phyloP scores from a whole-genome alignment of 805 yeast species.

The Pichia rugopelliculosa region DNA sequence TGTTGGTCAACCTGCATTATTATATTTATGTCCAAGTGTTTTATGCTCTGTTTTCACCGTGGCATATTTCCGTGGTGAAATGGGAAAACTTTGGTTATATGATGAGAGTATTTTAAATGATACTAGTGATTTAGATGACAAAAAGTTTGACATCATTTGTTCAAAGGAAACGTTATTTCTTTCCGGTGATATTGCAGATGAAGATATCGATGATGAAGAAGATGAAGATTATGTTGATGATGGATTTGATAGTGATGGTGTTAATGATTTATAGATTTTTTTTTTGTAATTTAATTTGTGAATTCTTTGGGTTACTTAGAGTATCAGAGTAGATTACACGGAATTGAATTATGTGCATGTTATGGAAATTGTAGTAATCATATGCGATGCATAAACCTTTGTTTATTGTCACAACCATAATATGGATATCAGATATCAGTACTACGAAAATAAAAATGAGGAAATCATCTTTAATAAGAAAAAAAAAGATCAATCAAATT shows the following conservation, averaged over 20 bases:
- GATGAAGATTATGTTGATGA: slow-evolving; percentile 17
- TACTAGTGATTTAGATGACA: slow-evolving; percentile 8
- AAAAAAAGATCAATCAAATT: too few species aligned
- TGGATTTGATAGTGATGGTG: slow-evolving; percentile 2
- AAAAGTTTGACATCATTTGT: slow-evolving; percentile 15
- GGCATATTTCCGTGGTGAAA: slow-evolving; percentile 37
- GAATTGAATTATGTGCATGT: too few species aligned
- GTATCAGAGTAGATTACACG: too few species aligned
- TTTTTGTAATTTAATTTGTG: too few species aligned
- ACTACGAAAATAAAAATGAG: too few species aligned
- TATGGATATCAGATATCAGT: too few species aligned
- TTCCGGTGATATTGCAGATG: slow-evolving; percentile 17
- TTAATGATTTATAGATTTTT: background rate
- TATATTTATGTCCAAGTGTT: slow-evolving; percentile 52
- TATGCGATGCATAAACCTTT: too few species aligned
- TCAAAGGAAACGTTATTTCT: slow-evolving; percentile 21
- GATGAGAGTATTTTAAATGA: slow-evolving; percentile 21
- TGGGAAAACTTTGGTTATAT: slow-evolving; percentile 33
- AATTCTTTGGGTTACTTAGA: too few species aligned
- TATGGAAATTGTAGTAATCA: too few species aligned
- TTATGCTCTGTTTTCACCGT: slow-evolving; percentile 27
- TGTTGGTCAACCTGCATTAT: slow-evolving; percentile 59
- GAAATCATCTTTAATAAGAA: too few species aligned
- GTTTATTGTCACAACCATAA: too few species aligned
- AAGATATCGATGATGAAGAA: slow-evolving; percentile 21